phyloP scores from a whole-genome alignment of 2,329 filamentous ascomycete genomes.

The Aspergillus intermedius region DNA sequence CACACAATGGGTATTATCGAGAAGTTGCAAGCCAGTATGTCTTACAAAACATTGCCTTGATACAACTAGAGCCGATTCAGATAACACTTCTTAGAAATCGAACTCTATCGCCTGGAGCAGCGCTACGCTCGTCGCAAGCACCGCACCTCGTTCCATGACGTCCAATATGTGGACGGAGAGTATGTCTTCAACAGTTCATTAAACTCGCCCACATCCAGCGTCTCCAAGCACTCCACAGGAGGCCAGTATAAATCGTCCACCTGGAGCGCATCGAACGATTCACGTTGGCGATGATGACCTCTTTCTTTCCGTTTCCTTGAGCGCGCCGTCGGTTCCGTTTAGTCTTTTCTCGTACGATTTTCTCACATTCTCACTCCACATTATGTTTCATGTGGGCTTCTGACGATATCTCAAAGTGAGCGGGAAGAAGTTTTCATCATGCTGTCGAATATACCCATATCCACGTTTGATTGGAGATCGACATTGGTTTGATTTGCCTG shows the following conservation, averaged over 20 bases:
- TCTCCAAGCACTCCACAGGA: slow-evolving; percentile 35
- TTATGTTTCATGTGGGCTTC: slow-evolving; percentile 16
- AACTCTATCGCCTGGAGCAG: slow-evolving; percentile 92
- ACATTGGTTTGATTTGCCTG: background rate
- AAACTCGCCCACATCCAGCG: slow-evolving; percentile 30
- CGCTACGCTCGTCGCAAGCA: slow-evolving; percentile 88
- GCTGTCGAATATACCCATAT: too few relatives aligned
- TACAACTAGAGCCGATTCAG: slow-evolving; percentile 48
- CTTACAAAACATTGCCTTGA: slow-evolving; percentile 1
- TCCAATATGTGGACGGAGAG: slow-evolving; percentile 90
- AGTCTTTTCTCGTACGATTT: background rate
- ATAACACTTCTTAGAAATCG: slow-evolving; percentile 52
- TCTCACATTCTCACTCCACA: slow-evolving; percentile 9
- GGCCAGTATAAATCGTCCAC: slow-evolving; percentile 25
- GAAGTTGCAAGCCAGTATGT: slow-evolving; percentile 47
- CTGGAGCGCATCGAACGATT: slow-evolving; percentile 22
- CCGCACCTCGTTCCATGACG: slow-evolving; percentile 81
- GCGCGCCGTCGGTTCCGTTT: slow-evolving; percentile 1
- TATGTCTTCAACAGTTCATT: slow-evolving; percentile 63
- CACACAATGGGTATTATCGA: slow-evolving; percentile 45
- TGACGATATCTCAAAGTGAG: slow-evolving; percentile 9
- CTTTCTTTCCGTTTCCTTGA: background rate
- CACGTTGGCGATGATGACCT: slow-evolving; percentile 21
- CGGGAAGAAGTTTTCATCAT: too few relatives aligned
- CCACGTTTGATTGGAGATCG: background rate